A percentile compares a stretch with the other conserved stretches of the same genome.
phyloP scores from a whole-genome alignment of 2,329 filamentous ascomycete species.

The Cercospora sp. region DNA sequence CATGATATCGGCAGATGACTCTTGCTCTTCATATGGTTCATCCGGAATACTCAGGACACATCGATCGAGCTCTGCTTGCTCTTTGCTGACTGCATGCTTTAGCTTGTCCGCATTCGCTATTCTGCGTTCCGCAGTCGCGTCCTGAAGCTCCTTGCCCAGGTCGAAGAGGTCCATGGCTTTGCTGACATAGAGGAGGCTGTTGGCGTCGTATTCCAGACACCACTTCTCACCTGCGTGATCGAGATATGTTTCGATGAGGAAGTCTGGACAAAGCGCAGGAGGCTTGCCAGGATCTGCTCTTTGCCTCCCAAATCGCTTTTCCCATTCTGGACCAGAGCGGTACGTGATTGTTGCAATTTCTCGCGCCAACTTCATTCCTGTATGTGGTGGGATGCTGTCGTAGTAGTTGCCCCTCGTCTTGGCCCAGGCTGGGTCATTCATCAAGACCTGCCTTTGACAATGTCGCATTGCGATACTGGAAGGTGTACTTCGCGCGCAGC shows the following conservation, averaged over 20 bases:
- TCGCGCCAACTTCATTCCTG: conserved; percentile 95
- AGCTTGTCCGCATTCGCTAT: conserved; percentile 61
- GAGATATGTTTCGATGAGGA: conserved; percentile 95
- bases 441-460: conserved; percentile 93
- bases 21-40: conserved; percentile 82
- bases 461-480: conserved; percentile 99
- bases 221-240: conserved; percentile 99
- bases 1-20: conserved; percentile 47
- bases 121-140: conserved; percentile 62
- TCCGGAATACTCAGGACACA: conserved; percentile 84
- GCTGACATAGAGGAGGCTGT: conserved; percentile 91
- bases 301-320: conserved; percentile 84
- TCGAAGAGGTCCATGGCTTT: conserved; percentile 99
- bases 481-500: conserved; percentile 89
- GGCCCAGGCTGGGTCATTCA: conserved; percentile 96
- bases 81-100: conserved; percentile 37
- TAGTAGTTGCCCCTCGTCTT: conserved; percentile 82
- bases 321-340: conserved; percentile 94
- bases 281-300: conserved; percentile 83
- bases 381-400: conserved; percentile 80
- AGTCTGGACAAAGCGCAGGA: conserved; percentile 93
- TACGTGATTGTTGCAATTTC: conserved; percentile 99
- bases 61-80: conserved; percentile 43
- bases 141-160: conserved; percentile 71
- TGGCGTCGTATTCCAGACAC: conserved; percentile 93